phyloP scores from a whole-genome alignment of 176 grass and related monocot species.

The Dactylis glomerata region DNA sequence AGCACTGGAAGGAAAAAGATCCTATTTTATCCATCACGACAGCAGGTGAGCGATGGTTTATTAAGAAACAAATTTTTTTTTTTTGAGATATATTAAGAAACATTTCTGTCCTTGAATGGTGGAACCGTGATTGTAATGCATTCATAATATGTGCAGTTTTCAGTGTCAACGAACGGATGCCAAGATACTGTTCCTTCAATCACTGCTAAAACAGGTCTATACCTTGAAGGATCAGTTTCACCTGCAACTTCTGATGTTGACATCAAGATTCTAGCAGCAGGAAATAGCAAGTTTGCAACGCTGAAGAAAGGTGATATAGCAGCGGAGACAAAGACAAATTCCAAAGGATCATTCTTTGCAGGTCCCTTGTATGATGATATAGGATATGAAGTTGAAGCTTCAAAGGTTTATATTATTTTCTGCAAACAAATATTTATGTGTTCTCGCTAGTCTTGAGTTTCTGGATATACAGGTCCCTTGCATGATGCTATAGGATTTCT shows the following conservation, averaged over 20 bases:
- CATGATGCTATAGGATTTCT: no score
- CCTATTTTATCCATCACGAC: constrained; percentile 93
- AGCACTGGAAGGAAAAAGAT: constrained; percentile 65
- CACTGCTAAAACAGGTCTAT: constrained; percentile 70
- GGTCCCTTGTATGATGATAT: constrained; percentile 91
- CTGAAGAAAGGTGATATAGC: constrained; percentile 80
- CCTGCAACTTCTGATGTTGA: constrained; percentile 74
- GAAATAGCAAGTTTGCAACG: constrained; percentile 55
- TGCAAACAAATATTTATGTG: constrained; percentile 9
- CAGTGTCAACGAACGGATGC: constrained; percentile 64
- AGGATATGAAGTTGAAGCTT: constrained; percentile 78
- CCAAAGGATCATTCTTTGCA: constrained; percentile 69
- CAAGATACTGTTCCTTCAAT: constrained; percentile 66
- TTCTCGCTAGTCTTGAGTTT: background rate
- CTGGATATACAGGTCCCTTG: no score
- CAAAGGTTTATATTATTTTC: constrained; percentile 57
- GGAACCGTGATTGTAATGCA: constrained; percentile 14
- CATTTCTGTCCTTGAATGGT: constrained; percentile 3
- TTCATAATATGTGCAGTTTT: constrained; percentile 57
- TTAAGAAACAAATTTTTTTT: constrained; percentile 15
- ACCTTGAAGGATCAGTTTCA: constrained; percentile 82
- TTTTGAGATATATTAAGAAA: no score
- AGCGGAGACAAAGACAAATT: constrained; percentile 70
- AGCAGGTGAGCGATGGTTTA: constrained; percentile 46
- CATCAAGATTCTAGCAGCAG: constrained; percentile 65